Percentiles rank a stretch among this genome's conserved stretches.
Evolutionary conservation across 768 basidiomycete genomes (phyloP).

Genomic region (Xanthoconium purpureum): DNA sequence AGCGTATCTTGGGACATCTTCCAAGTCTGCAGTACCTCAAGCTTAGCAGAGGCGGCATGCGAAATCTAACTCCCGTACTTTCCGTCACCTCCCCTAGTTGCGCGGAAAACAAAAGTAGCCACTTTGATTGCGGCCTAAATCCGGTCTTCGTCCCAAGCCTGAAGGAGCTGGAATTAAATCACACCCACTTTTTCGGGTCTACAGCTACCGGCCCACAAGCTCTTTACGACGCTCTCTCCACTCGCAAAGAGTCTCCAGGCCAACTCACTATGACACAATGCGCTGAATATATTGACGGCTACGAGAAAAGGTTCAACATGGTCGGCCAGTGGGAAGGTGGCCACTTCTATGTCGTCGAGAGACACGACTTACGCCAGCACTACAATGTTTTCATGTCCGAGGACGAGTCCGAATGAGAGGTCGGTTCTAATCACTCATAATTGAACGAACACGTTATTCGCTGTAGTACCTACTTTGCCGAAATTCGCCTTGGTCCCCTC

Average conservation of each 20-base stretch:
- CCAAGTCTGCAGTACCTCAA: not conserved
- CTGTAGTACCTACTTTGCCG: too few species aligned
- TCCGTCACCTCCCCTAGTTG: not conserved
- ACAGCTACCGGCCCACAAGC: not conserved
- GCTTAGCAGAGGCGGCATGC: not conserved
- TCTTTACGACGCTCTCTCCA: not conserved
- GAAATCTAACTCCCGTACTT: not conserved
- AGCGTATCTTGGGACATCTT: too few species aligned
- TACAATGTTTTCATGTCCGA: too few species aligned
- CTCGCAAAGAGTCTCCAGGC: not conserved
- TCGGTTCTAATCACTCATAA: too few species aligned
- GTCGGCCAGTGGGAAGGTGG: not conserved
- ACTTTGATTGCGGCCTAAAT: not conserved
- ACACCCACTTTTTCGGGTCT: too few species aligned
- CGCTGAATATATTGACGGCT: not conserved
- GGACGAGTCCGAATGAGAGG: too few species aligned
- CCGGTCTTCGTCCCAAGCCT: not conserved
- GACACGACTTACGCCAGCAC: too few species aligned
- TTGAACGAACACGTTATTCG: too few species aligned
- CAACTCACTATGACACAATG: not conserved
- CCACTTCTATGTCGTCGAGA: not conserved
- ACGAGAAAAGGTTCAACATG: not conserved
- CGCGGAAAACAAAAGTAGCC: too few species aligned
- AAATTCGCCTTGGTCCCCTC: too few species aligned
- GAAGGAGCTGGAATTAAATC: not conserved